Evolutionary conservation across 345 rosid genomes (phyloP).

Genomic region (Lumnitzera racemosa): DNA sequence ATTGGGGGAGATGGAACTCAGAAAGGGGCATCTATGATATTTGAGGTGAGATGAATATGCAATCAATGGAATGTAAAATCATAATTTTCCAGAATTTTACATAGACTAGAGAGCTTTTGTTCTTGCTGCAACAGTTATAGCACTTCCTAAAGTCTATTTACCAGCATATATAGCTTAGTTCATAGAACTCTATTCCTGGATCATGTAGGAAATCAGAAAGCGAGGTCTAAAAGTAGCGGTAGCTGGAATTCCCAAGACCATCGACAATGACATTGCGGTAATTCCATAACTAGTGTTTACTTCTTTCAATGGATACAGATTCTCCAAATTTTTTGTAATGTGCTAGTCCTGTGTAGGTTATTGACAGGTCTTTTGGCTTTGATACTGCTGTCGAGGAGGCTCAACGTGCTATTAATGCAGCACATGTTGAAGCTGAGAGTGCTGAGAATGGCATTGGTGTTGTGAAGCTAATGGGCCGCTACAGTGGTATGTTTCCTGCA

Average conservation of each 20-base stretch:
- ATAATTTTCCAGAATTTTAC: too few relatives aligned
- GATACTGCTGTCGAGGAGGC: slow-evolving; percentile 97
- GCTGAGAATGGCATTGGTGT: slow-evolving; percentile 76
- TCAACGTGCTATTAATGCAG: slow-evolving; percentile 91
- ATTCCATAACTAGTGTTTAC: not conserved
- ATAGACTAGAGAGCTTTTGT: not conserved
- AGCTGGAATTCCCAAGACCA: slow-evolving; percentile 18
- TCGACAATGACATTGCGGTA: slow-evolving; percentile 16
- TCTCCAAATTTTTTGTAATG: not conserved
- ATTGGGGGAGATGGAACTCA: slow-evolving; percentile 87
- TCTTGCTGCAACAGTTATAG: not conserved
- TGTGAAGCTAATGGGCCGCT: slow-evolving; percentile 91
- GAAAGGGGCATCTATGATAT: slow-evolving; percentile 64
- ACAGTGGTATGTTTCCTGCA: slow-evolving; percentile 51
- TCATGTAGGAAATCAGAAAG: slow-evolving; percentile 10
- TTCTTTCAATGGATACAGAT: not conserved
- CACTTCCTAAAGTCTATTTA: too few relatives aligned
- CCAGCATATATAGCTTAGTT: not conserved
- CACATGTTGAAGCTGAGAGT: slow-evolving; percentile 88
- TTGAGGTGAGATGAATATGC: slow-evolving; percentile 26
- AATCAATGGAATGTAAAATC: not conserved
- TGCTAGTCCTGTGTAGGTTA: slow-evolving; percentile 41
- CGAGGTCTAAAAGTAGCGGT: slow-evolving; percentile 19
- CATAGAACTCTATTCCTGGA: not conserved
- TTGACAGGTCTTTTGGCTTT: slow-evolving; percentile 90